Evolutionary conservation across 2,329 filamentous ascomycete genomes (phyloP).

Genomic region (Colletotrichum sp.): DNA sequence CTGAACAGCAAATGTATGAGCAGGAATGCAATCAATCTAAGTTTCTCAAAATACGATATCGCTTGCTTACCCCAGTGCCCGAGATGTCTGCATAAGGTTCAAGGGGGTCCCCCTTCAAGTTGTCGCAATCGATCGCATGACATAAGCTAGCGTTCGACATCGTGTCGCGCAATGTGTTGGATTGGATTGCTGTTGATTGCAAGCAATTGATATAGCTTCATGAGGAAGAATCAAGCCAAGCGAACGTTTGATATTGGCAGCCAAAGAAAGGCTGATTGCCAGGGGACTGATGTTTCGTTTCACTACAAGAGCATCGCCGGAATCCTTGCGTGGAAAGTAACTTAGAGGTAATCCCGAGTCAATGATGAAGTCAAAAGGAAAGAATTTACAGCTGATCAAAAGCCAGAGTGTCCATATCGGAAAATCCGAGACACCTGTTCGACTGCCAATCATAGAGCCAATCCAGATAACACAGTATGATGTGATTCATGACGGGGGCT

Average conservation of each 20-base stretch:
- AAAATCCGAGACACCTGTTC: accelerated
- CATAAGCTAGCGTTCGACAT: not conserved
- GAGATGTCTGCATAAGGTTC: not conserved
- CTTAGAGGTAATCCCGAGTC: accelerated
- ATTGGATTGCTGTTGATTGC: not conserved
- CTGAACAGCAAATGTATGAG: not conserved
- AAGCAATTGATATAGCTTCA: not conserved
- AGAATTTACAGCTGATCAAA: not conserved
- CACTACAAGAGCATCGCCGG: not conserved
- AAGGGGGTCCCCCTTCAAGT: not conserved
- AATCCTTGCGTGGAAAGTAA: accelerated
- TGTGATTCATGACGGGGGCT: not conserved
- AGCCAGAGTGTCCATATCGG: not conserved
- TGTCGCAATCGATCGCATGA: not conserved
- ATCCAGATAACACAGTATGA: not conserved
- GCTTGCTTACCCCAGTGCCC: not conserved
- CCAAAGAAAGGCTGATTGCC: not conserved
- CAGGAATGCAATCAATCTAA: not conserved
- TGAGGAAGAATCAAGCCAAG: not conserved
- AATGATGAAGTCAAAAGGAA: not conserved
- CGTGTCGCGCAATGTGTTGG: not conserved
- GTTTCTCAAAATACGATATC: not conserved
- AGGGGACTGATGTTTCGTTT: not conserved
- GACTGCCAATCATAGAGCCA: not conserved
- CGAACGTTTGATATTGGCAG: not conserved